These are phyloP conservation scores for Chaetomiaceae sp. DNA, from an alignment of 2,329 filamentous ascomycete species.

Conservation along the genomic window DNA sequence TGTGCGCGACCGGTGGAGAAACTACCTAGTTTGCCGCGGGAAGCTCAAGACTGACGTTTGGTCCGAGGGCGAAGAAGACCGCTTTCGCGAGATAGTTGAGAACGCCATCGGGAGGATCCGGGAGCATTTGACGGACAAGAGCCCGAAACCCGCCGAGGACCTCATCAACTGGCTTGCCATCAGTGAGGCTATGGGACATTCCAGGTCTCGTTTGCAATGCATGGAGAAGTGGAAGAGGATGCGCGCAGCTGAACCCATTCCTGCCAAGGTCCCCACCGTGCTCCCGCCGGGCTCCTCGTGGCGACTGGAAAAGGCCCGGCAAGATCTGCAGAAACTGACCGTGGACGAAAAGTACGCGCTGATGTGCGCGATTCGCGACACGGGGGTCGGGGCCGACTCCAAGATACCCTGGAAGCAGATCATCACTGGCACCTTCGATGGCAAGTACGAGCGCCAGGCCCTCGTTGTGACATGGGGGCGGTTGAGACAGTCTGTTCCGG, in stretches of 20 bases:
- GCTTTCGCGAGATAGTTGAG: conserved; percentile 46
- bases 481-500: conserved; percentile 20
- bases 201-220: conserved; percentile 61
- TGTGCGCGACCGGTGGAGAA: conserved; percentile 63
- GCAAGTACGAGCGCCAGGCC: conserved; percentile 18
- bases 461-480: conserved; percentile 22
- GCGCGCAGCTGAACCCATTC: conserved; percentile 26
- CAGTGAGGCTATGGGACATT: conserved; percentile 54
- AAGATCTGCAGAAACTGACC: conserved; percentile 37
- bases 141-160: conserved; percentile 41
- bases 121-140: conserved; percentile 27
- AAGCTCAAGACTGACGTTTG: conserved; percentile 50
- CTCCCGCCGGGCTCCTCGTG: conserved; percentile 32
- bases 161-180: conserved; percentile 61
- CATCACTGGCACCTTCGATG: conserved; percentile 9
- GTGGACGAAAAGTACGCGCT: conserved; percentile 40
- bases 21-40: conserved; percentile 56
- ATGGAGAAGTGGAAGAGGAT: conserved; percentile 58
- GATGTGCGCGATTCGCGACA: conserved; percentile 38
- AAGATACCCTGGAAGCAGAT: conserved; percentile 43
- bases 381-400: conserved; percentile 34
- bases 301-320: conserved; percentile 38
- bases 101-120: conserved; percentile 46
- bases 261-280: conserved; percentile 14
- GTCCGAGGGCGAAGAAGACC: conserved; percentile 53